A percentile compares a stretch with the other conserved stretches of the same genome.
phyloP scores from a whole-genome alignment of 2,329 filamentous ascomycete species.

The Sporothrix globosa region DNA sequence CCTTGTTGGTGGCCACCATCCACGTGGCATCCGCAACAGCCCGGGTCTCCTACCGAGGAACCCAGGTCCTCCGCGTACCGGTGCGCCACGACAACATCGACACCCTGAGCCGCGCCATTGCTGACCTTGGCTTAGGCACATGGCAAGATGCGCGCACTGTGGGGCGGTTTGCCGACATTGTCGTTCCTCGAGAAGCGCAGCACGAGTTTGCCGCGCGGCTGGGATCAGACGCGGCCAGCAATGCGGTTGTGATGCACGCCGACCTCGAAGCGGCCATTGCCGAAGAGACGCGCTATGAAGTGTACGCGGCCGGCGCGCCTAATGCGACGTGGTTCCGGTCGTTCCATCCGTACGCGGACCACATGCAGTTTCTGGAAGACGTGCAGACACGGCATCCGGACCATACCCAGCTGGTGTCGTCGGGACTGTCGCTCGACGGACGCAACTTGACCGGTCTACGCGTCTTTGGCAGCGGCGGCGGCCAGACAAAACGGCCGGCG shows the following conservation, averaged over 20 bases:
- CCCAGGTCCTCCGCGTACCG: constrained; percentile 51
- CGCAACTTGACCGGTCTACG: constrained; percentile 63
- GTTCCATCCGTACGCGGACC: constrained; percentile 59
- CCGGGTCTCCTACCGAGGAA: constrained; percentile 44
- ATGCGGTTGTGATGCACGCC: constrained; percentile 45
- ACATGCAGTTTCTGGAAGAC: constrained; percentile 53
- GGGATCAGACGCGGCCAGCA: constrained; percentile 39
- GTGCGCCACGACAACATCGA: constrained; percentile 43
- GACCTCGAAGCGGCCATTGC: constrained; percentile 48
- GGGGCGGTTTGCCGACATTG: constrained; percentile 47
- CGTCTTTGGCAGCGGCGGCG: constrained; percentile 53
- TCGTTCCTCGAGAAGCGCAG: constrained; percentile 46
- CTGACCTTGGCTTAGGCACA: constrained; percentile 45
- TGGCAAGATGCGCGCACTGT: constrained; percentile 47
- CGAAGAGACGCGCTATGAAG: constrained; percentile 42
- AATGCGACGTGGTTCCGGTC: constrained; percentile 54
- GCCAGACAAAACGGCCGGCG: constrained; percentile 47
- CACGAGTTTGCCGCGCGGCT: constrained; percentile 41
- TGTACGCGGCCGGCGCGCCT: constrained; percentile 40
- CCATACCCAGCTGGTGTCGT: constrained; percentile 53
- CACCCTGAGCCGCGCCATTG: constrained; percentile 40
- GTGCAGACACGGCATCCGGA: constrained; percentile 50
- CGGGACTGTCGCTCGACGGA: constrained; percentile 52
- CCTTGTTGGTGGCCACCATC: background rate
- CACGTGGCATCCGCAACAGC: background rate